These are phyloP conservation scores for Jacaranda copaia DNA, from an alignment of 257 asterid species.

Conservation along the genomic window DNA sequence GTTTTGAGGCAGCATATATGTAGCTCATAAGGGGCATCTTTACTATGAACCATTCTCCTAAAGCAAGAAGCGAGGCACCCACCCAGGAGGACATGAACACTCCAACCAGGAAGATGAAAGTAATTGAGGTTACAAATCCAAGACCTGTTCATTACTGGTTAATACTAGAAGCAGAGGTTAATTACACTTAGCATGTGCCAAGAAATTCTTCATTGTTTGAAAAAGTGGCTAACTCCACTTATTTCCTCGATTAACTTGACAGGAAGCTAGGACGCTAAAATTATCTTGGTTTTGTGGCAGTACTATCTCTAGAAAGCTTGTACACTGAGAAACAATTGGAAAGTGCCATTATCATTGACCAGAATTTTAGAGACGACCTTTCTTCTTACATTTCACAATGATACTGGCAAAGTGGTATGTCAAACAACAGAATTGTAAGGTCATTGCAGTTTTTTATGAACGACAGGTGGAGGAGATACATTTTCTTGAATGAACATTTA, in stretches of 20 bases:
- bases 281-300: background rate
- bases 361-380: background rate
- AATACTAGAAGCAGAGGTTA: too few relatives aligned
- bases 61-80: slow-evolving; percentile 72
- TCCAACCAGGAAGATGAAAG: slow-evolving; percentile 84
- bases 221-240: background rate
- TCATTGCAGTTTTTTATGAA: background rate
- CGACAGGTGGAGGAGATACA: background rate
- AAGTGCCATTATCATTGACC: background rate
- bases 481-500: background rate
- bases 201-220: too few relatives aligned
- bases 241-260: background rate
- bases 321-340: background rate
- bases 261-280: background rate
- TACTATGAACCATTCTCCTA: slow-evolving; percentile 83
- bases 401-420: background rate
- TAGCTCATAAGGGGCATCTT: slow-evolving; percentile 89
- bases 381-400: background rate
- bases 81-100: slow-evolving; percentile 90
- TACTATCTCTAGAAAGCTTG: background rate
- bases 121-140: slow-evolving; percentile 73
- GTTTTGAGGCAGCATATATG: slow-evolving; percentile 78
- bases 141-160: slow-evolving; percentile 54
- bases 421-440: background rate
- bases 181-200: too few relatives aligned